These are phyloP conservation scores for Nannochloropsis gaditana DNA, from an alignment of 108 stramenopile genomes.

Conservation along the genomic window DNA sequence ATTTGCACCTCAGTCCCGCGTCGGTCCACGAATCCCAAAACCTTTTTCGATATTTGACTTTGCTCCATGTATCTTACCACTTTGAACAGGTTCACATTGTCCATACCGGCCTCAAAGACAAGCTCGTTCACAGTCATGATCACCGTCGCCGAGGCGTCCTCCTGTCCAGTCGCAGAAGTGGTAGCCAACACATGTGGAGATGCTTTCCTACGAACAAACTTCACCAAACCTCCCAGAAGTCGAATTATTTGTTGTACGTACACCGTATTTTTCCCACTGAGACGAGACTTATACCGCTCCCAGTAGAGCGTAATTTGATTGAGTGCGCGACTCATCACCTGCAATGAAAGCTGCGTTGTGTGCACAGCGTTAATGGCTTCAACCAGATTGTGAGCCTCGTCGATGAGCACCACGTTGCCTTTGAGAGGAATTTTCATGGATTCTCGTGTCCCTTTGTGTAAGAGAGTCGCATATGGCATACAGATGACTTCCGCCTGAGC, in stretches of 20 bases:
- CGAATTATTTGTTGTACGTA: slow-evolving; percentile 72
- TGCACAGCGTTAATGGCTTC: slow-evolving; percentile 63
- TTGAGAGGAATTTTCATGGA: slow-evolving; percentile 69
- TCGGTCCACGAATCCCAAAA: slow-evolving; percentile 67
- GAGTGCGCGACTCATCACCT: slow-evolving; percentile 26
- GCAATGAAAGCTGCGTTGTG: slow-evolving; percentile 34
- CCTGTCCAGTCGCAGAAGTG: slow-evolving; percentile 40
- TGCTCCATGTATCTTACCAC: slow-evolving; percentile 71
- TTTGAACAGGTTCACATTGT: slow-evolving; percentile 86
- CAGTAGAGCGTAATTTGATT: not conserved
- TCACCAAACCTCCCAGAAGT: slow-evolving; percentile 61
- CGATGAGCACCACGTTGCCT: slow-evolving; percentile 75
- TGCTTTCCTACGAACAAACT: slow-evolving; percentile 47
- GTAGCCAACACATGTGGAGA: not conserved
- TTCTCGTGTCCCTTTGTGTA: slow-evolving; percentile 60
- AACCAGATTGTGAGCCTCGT: slow-evolving; percentile 96
- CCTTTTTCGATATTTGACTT: slow-evolving; percentile 75
- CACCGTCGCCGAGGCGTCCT: not conserved
- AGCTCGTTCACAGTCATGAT: slow-evolving; percentile 69
- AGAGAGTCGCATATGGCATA: slow-evolving; percentile 78
- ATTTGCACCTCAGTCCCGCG: slow-evolving; percentile 24
- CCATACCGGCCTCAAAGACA: slow-evolving; percentile 66
- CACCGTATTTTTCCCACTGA: slow-evolving; percentile 63
- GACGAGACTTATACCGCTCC: slow-evolving; percentile 41
- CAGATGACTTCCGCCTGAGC: slow-evolving; percentile 37